Evolutionary conservation across 2,329 filamentous ascomycete species (phyloP).

Genomic region (Trichoderma breve): DNA sequence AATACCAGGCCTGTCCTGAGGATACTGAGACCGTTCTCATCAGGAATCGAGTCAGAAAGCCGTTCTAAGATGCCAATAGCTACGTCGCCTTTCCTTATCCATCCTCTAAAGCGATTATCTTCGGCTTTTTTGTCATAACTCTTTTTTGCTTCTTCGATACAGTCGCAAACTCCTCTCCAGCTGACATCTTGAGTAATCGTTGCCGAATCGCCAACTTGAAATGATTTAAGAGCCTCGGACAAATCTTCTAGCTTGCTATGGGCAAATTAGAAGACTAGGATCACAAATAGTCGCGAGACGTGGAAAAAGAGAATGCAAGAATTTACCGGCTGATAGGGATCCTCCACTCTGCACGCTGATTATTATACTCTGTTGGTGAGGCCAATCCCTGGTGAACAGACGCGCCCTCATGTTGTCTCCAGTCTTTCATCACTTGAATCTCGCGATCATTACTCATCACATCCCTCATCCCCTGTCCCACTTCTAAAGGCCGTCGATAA

Average conservation of each 20-base stretch:
- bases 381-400: not conserved
- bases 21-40: constrained; percentile 5
- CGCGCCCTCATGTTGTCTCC: constrained; percentile 7
- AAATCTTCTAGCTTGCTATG: not conserved
- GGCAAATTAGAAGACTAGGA: not conserved
- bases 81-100: constrained; percentile 4
- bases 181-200: not conserved
- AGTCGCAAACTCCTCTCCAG: constrained; percentile 5
- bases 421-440: constrained; percentile 14
- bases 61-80: constrained; percentile 6
- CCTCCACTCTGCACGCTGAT: constrained; percentile 14
- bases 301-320: not conserved
- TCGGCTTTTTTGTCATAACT: not conserved
- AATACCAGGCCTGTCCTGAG: not conserved
- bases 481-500: not conserved
- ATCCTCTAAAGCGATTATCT: constrained; percentile 5
- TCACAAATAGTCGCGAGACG: not conserved
- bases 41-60: constrained; percentile 5
- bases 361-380: constrained; percentile 14
- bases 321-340: constrained; percentile 6
- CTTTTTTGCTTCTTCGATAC: constrained; percentile 1
- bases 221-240: not conserved
- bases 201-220: not conserved
- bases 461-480: constrained; percentile 10
- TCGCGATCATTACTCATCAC: not conserved